phyloP scores from a whole-genome alignment of 106 monocot species.

The Dendrobium nobile region DNA sequence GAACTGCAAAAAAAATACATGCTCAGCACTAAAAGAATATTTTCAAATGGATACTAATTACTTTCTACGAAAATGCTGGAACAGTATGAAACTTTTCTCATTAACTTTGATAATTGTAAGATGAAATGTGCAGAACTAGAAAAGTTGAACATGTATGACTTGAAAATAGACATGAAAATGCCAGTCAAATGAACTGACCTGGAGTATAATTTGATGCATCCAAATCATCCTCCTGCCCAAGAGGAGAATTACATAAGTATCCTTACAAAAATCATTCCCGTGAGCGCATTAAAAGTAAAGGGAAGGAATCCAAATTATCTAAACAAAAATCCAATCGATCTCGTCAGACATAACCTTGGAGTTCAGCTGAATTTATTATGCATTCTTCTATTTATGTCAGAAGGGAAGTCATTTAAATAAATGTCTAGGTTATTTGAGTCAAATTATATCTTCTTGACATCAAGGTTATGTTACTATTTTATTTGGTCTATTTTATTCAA shows the following conservation, averaged over 20 bases:
- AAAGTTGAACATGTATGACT: background rate
- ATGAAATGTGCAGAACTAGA: background rate
- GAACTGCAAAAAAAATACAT: conserved; percentile 50
- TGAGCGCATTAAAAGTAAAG: background rate
- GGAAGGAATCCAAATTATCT: background rate
- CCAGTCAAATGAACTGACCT: conserved; percentile 24
- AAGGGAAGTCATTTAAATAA: too few relatives aligned
- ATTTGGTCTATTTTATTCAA: background rate
- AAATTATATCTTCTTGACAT: background rate
- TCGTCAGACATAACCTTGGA: background rate
- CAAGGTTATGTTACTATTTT: background rate
- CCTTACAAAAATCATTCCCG: background rate
- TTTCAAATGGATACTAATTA: background rate
- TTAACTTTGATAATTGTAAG: background rate
- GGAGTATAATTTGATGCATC: conserved; percentile 56
- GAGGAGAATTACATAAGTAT: conserved; percentile 5
- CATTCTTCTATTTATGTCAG: too few relatives aligned
- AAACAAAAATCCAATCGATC: background rate
- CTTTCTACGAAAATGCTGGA: background rate
- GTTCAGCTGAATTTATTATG: background rate
- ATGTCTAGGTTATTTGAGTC: background rate
- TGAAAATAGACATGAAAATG: background rate
- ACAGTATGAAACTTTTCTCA: background rate
- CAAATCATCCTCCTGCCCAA: conserved; percentile 60
- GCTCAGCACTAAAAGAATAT: background rate